Conservation (phyloP, 2,329 filamentous ascomycete species). For the Fusarium pseudocircinatum region DNA sequence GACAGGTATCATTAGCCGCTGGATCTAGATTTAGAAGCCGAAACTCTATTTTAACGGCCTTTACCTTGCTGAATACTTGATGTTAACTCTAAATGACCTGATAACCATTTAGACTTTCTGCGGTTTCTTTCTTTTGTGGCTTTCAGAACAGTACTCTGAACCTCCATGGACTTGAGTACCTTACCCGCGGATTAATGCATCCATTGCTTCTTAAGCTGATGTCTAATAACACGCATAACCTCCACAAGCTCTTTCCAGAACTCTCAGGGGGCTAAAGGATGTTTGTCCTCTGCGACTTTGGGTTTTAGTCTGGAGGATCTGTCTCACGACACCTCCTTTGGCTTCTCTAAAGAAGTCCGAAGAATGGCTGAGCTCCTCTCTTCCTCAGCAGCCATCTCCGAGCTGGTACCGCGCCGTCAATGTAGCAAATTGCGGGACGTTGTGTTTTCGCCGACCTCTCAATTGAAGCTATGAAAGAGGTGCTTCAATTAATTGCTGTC, state of each 20-base stretch:
- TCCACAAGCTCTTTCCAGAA: no score
- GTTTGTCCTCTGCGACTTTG: accelerated
- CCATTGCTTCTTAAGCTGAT: accelerated
- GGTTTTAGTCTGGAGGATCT: background rate
- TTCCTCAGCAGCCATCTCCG: accelerated
- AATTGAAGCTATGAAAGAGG: accelerated
- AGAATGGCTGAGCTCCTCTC: background rate
- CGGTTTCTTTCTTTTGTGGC: accelerated
- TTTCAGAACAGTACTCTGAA: background rate
- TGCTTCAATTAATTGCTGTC: accelerated
- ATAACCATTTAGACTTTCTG: background rate
- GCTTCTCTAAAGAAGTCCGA: background rate
- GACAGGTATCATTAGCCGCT: background rate
- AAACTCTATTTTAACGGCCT: background rate
- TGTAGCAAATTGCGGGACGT: background rate
- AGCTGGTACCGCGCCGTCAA: accelerated
- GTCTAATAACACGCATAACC: no score
- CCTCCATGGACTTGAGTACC: background rate
- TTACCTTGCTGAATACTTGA: background rate
- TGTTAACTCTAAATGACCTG: background rate
- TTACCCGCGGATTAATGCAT: background rate
- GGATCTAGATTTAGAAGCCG: background rate
- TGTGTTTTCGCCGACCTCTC: no score
- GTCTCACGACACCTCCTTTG: accelerated
- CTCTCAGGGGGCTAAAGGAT: accelerated